Conservation (phyloP, 2,329 filamentous ascomycete genomes). For the Colletotrichum brevisporum region DNA sequence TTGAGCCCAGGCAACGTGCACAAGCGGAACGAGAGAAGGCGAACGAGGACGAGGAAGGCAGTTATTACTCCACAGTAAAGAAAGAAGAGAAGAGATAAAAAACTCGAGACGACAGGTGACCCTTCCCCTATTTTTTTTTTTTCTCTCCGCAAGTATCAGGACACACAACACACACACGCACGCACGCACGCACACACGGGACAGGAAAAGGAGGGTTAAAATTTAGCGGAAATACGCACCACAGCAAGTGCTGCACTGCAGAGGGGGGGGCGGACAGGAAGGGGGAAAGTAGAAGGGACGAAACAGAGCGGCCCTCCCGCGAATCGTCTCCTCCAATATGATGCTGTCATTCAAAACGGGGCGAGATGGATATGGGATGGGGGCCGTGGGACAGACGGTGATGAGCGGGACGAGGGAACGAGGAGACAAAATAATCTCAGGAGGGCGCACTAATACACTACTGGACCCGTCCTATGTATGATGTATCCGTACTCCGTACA, state of each 20-base stretch:
- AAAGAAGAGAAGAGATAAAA: not conserved
- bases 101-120: constrained; percentile 25
- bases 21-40: not conserved
- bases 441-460: constrained; percentile 7
- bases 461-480: no score
- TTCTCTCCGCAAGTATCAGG: constrained; percentile 6
- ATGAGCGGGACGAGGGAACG: constrained; percentile 29
- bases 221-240: constrained; percentile 9
- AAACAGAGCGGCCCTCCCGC: constrained; percentile 10
- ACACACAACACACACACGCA: not conserved
- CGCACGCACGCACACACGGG: not conserved
- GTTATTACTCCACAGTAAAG: no score
- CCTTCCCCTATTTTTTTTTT: constrained; percentile 20
- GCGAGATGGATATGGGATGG: constrained; percentile 33
- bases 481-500: no score
- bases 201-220: constrained; percentile 11
- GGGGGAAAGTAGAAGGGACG: constrained; percentile 14
- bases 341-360: constrained; percentile 35
- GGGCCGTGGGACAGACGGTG: constrained; percentile 28
- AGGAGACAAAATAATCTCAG: constrained; percentile 35
- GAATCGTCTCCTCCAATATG: constrained; percentile 16
- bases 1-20: constrained; percentile 23
- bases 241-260: not conserved
- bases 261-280: not conserved
- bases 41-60: no score